phyloP scores from a whole-genome alignment of 805 yeast species.

The Kockiozyma suomiensis region DNA sequence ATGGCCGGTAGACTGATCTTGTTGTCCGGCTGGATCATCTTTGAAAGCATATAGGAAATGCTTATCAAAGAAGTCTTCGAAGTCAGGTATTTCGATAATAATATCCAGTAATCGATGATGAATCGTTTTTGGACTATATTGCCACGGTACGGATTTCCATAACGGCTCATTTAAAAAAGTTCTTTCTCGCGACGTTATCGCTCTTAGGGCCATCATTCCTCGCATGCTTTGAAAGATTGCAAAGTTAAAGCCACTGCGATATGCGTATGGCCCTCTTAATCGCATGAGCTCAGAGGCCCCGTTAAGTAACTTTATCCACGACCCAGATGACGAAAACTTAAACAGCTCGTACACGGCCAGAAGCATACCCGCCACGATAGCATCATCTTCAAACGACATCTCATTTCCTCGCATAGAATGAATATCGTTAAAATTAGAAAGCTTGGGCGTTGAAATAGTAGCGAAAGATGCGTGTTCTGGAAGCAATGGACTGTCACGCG shows the following conservation, averaged over 20 bases:
- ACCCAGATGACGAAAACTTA: constrained; percentile 1
- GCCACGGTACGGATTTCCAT: constrained; percentile 24
- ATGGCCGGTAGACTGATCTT: neutral
- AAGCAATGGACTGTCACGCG: neutral
- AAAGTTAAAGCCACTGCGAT: constrained; percentile 4
- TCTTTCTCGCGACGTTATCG: constrained; percentile 4
- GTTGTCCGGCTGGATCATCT: neutral
- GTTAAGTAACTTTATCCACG: constrained; percentile 16
- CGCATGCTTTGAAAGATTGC: constrained; percentile 21
- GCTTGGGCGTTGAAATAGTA: neutral
- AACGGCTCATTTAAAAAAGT: constrained; percentile 17
- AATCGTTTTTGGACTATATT: neutral
- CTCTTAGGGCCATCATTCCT: constrained; percentile 5
- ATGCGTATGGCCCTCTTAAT: constrained; percentile 19
- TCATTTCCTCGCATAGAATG: constrained; percentile 18
- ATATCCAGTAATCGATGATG: constrained; percentile 15
- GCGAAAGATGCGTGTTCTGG: neutral
- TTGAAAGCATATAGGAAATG: constrained; percentile 2
- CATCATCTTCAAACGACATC: constrained; percentile 21
- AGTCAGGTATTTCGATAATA: constrained; percentile 18
- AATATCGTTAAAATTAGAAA: neutral
- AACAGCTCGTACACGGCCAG: constrained; percentile 20
- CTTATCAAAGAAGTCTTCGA: constrained; percentile 1
- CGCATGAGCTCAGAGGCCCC: constrained; percentile 25
- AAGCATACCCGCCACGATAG: constrained; percentile 18